Evolutionary conservation across 2,329 filamentous ascomycete genomes (phyloP), one percentile per base, ranked within the genome.

Genomic region (Dothideomycetes sp.): DNA sequence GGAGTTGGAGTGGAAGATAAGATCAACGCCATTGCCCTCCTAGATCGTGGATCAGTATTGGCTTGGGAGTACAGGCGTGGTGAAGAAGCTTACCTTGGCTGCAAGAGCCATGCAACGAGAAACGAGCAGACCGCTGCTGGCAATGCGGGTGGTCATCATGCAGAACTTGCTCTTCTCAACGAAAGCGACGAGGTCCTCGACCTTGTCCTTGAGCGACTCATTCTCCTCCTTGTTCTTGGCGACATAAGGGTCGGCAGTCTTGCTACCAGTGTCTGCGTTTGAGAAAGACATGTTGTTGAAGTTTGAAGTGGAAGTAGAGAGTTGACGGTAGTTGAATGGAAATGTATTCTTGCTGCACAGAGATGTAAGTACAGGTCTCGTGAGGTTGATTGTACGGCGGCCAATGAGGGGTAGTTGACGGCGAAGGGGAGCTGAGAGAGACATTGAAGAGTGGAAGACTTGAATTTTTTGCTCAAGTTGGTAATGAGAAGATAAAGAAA

Each of bases 1-100:
- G 46, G 84, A 87, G 69, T 94, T 94, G 55, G 86, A 87, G 68
- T 91, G 81, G 73, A 94, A 94, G 60, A 94, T 73, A 41, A 91
- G 74, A 58, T 93, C 86, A 42, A 87, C 71, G 53, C 83, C 82
- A 47, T 79, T 80, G 45, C 72, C 69, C 63, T 93, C 85, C 83
- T 89, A n/a, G n/a, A n/a, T n/a, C n/a, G 46, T 40, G 5, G 24
- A 42, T 51, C 36, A 53, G 46, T 17, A 24, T 36, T 5, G 11
- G 9, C 14, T 19, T 12, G 37, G 16, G 14, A 17, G 18, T 31
- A 12, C 30, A 19, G 19, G 22, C 31, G 36, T 38, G 41, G 10
- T 15, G 22, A 15, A 10, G 19, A 4, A 19, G 36, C 65, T 22
- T 66, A 87, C 84, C 62, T 81, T 82, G 11, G 75, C 84, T 12